A percentile compares a stretch with the other conserved stretches of the same genome.
Evolutionary conservation across 768 basidiomycete genomes (phyloP).

Genomic region (Leccinum obscurum): DNA sequence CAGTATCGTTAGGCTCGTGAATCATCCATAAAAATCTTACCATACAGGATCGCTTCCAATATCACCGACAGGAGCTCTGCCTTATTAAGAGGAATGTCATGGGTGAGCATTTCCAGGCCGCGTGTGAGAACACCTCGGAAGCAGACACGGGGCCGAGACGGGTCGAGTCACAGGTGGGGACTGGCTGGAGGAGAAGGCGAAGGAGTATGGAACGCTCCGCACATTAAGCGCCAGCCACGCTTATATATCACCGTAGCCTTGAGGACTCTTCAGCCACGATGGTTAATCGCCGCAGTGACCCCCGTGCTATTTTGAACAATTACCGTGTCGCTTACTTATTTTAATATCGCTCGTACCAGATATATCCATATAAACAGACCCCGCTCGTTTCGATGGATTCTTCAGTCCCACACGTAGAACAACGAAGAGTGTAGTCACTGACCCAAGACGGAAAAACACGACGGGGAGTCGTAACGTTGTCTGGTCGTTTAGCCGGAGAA

Average conservation of each 20-base stretch:
- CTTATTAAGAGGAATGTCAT: conserved; percentile 18
- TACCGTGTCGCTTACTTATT: background rate
- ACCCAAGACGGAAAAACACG: background rate
- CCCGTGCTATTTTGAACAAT: background rate
- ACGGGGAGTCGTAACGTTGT: background rate
- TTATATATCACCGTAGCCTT: background rate
- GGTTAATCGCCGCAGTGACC: background rate
- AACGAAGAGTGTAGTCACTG: background rate
- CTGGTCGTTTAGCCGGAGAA: background rate
- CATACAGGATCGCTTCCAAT: conserved; percentile 23
- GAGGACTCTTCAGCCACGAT: background rate
- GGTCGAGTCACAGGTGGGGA: background rate
- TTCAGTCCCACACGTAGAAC: background rate
- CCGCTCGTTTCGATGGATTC: background rate
- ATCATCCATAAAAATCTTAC: conserved; percentile 2
- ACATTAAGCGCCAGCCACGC: background rate
- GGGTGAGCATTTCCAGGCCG: background rate
- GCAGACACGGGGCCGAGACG: background rate
- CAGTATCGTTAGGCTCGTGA: background rate
- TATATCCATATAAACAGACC: background rate
- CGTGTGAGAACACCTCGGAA: background rate
- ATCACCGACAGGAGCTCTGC: conserved; percentile 22
- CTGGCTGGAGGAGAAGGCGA: background rate
- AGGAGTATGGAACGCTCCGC: background rate
- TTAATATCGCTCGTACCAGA: background rate